phyloP scores from a whole-genome alignment of 1,139 yeast species.

The Yamadazyma pseudoaaseri region DNA sequence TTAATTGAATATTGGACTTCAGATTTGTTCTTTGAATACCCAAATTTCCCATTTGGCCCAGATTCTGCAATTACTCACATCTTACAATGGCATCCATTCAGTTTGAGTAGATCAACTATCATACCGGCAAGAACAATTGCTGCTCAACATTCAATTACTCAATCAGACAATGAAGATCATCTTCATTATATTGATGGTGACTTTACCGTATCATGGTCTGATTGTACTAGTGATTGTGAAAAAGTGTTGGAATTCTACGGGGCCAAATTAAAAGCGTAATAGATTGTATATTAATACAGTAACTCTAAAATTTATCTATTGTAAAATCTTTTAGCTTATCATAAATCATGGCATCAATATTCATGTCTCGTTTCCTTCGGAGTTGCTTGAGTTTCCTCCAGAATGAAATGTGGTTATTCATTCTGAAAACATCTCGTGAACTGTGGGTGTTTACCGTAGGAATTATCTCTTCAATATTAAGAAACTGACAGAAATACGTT shows the following conservation, averaged over 20 bases:
- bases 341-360: constrained; percentile 12
- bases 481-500: constrained; percentile 55
- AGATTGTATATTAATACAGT: constrained; percentile 1
- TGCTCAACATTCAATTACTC: constrained; percentile 24
- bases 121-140: constrained; percentile 54
- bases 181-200: constrained; percentile 58
- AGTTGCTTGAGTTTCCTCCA: constrained; percentile 36
- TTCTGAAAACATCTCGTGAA: constrained; percentile 30
- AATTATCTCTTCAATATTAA: constrained; percentile 53
- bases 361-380: constrained; percentile 11
- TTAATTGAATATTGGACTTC: constrained; percentile 77
- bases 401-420: constrained; percentile 45
- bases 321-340: constrained; percentile 15
- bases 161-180: constrained; percentile 32
- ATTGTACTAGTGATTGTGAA: constrained; percentile 55
- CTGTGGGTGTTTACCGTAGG: constrained; percentile 75
- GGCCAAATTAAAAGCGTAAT: neutral
- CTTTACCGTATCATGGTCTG: constrained; percentile 59
- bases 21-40: constrained; percentile 63
- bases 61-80: constrained; percentile 75
- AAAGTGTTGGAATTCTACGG: constrained; percentile 41
- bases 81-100: constrained; percentile 89
- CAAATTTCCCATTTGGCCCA: constrained; percentile 58
- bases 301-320: constrained; percentile 19
- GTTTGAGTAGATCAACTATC: constrained; percentile 68